Percentiles rank a stretch among this genome's conserved stretches.
These are phyloP conservation scores for Ophiostoma quercus DNA, from an alignment of 2,329 filamentous ascomycete genomes.

Conservation along the genomic window DNA sequence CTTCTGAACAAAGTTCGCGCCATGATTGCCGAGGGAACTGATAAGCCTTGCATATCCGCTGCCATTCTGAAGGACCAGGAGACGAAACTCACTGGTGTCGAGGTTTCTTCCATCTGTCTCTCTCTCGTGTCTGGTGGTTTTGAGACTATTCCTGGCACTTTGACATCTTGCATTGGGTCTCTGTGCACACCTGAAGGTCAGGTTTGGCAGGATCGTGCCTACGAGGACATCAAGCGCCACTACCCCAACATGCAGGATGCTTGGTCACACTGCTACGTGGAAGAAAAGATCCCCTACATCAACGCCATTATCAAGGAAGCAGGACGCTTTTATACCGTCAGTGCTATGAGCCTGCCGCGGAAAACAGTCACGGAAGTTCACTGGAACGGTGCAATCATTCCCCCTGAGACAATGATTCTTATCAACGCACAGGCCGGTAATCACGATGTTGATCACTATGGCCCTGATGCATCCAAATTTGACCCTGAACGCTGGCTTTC, in stretches of 20 bases:
- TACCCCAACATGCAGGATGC: slow-evolving; percentile 67
- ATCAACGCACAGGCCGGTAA: slow-evolving; percentile 72
- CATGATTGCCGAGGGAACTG: slow-evolving; percentile 30
- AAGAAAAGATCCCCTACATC: slow-evolving; percentile 72
- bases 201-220: slow-evolving; percentile 63
- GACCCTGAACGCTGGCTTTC: slow-evolving; percentile 64
- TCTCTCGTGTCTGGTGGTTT: slow-evolving; percentile 72
- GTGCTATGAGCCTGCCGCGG: slow-evolving; percentile 71
- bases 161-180: slow-evolving; percentile 75
- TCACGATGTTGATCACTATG: slow-evolving; percentile 65
- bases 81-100: slow-evolving; percentile 44
- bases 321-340: slow-evolving; percentile 72
- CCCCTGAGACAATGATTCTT: slow-evolving; percentile 72
- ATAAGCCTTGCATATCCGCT: slow-evolving; percentile 33
- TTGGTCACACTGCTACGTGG: slow-evolving; percentile 67
- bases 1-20: slow-evolving; percentile 51
- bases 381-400: slow-evolving; percentile 62
- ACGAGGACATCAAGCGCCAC: slow-evolving; percentile 62
- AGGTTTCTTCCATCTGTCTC: slow-evolving; percentile 65
- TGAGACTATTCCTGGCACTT: slow-evolving; percentile 73
- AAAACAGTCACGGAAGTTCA: slow-evolving; percentile 66
- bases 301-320: slow-evolving; percentile 75
- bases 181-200: slow-evolving; percentile 64
- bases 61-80: slow-evolving; percentile 30
- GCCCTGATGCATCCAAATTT: slow-evolving; percentile 52